phyloP scores from a whole-genome alignment of 257 asterid genomes.

The Petrea volubilis region DNA sequence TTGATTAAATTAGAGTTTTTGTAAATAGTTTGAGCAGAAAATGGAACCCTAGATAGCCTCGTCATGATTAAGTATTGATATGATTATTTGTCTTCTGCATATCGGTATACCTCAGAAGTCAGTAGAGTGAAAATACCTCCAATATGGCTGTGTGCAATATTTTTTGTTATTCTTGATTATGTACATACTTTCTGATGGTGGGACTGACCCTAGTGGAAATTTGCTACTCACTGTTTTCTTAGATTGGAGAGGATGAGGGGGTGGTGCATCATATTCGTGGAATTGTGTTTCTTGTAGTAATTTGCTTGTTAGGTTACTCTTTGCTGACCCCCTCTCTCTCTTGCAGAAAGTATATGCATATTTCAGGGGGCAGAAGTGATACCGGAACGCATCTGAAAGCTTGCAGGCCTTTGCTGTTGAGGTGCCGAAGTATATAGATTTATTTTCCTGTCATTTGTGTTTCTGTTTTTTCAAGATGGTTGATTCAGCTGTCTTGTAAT shows the following conservation, averaged over 20 bases:
- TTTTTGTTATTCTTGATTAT: neutral
- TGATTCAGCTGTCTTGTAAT: constrained; percentile 16
- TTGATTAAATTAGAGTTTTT: neutral
- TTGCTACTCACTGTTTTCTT: neutral
- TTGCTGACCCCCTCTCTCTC: neutral
- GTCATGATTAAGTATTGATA: neutral
- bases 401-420: constrained; percentile 18
- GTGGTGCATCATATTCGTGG: neutral
- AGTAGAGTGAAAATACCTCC: neutral
- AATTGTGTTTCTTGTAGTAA: neutral
- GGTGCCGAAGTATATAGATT: constrained; percentile 31
- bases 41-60: constrained; percentile 3
- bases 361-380: constrained; percentile 85
- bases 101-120: neutral
- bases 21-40: neutral
- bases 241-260: neutral
- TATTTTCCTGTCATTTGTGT: constrained; percentile 14
- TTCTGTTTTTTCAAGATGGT: constrained; percentile 17
- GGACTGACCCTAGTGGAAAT: neutral
- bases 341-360: constrained; percentile 83
- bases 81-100: neutral
- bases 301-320: neutral
- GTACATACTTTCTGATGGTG: neutral
- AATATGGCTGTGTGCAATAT: neutral
- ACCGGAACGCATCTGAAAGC: constrained; percentile 4